Conservation (phyloP, 345 rosid genomes). For the Excoecaria agallocha region DNA sequence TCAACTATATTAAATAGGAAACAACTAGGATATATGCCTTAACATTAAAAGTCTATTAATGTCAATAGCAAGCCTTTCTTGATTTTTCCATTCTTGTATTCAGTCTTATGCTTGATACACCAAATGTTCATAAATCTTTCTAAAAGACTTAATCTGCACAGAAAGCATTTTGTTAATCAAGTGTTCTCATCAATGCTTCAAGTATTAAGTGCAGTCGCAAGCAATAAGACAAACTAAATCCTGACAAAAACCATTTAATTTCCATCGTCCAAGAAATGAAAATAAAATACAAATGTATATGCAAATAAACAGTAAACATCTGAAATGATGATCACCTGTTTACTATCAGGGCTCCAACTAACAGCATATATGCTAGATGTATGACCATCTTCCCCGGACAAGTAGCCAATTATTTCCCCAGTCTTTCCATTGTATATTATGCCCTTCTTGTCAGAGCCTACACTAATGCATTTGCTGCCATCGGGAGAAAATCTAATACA, state of each 20-base stretch:
- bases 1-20: no score
- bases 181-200: neutral
- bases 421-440: constrained; percentile 75
- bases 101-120: neutral
- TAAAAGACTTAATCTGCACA: neutral
- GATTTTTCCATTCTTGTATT: neutral
- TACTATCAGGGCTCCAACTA: constrained; percentile 92
- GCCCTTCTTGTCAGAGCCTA: constrained; percentile 91
- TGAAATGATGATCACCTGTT: constrained; percentile 48
- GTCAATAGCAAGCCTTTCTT: neutral
- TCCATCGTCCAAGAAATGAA: neutral
- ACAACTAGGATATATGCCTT: no score
- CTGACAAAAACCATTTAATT: neutral
- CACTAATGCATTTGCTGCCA: constrained; percentile 83
- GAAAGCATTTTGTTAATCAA: neutral
- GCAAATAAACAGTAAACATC: neutral
- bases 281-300: neutral
- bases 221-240: neutral
- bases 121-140: neutral
- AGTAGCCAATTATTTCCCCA: constrained; percentile 69
- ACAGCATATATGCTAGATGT: constrained; percentile 84
- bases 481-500: constrained; percentile 92
- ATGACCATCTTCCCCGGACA: constrained; percentile 70
- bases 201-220: neutral
- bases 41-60: neutral